Evolutionary conservation across 2,329 filamentous ascomycete genomes (phyloP), one percentile per base, ranked within the genome.

Genomic region (Penicillium digitatum): DNA sequence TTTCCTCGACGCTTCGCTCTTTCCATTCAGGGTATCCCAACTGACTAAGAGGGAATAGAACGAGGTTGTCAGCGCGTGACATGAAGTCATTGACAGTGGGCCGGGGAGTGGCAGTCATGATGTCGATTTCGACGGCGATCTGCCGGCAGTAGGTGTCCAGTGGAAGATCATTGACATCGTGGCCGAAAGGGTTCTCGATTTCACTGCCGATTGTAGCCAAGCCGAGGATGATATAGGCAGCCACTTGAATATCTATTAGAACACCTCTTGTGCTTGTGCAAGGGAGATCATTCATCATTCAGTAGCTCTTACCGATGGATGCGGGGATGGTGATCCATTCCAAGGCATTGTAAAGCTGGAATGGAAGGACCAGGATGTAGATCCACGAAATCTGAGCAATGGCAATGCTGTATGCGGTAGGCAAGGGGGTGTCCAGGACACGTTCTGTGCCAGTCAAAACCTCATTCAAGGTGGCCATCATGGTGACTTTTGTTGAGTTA

Each of bases 341-440:
- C 1, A 95, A 82, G 3, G 74, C 70, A 0, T 71, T 68, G 67
- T 83, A 82, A 7, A 95, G 83, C 74, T 95, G 90, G 79, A 94
- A 94, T 6, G 90, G 90, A 1, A 95, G 81, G 31, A 90, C 80
- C 63, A 90, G 75, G 50, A 94, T 85, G 74, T 94, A 95, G 48
- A 91, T 82, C 84, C 88, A 92, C 31, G 90, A 90, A 68, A 94
- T 93, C 70, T 95, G 90, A 20, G 86, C 85, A 70, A 94, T 92
- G 65, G 89, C 84, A 65, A 95, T 94, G 61, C 83, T 85, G 77
- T 95, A 95, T 44, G 89, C 90, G 53, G 90, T 82, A 2, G 90
- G 90, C 0, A 95, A 81, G 1, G 90, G 90, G 0, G 90, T 95
- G 70, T 87, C 88, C 31, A 93, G 82, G 20, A 95, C 86, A 59